A percentile compares a stretch with the other conserved stretches of the same genome.
Evolutionary conservation across 371 early-diverging fungal species (phyloP).

Genomic region (Circinella umbellata): DNA sequence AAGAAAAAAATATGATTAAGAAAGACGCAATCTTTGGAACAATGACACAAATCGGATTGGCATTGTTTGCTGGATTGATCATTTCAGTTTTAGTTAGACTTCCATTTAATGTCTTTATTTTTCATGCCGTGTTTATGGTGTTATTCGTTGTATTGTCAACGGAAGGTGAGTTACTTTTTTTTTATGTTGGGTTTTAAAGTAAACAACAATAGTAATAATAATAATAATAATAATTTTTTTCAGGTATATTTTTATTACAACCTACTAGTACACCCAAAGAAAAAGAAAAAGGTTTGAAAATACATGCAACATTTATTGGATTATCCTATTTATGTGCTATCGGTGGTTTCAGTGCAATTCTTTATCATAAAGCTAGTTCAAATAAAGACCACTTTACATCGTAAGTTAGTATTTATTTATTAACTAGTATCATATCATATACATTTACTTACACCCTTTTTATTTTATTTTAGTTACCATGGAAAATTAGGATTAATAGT

Average conservation of each 20-base stretch:
- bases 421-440: background rate
- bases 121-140: constrained; percentile 23
- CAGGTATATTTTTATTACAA: constrained; percentile 30
- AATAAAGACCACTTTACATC: constrained; percentile 37
- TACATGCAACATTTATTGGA: constrained; percentile 29
- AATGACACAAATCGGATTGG: constrained; percentile 6
- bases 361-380: constrained; percentile 30
- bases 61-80: constrained; percentile 12
- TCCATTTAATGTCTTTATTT: constrained; percentile 18
- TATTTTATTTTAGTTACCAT: constrained; percentile 23
- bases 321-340: constrained; percentile 24
- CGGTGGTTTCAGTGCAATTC: constrained; percentile 30
- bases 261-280: constrained; percentile 24
- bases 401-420: constrained; percentile 7
- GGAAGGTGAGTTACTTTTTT: constrained; percentile 14
- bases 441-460: background rate
- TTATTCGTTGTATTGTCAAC: constrained; percentile 18
- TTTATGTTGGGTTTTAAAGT: background rate
- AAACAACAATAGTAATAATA: background rate
- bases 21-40: constrained; percentile 1
- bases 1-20: too few relatives aligned
- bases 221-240: background rate
- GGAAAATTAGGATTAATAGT: constrained; percentile 32
- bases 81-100: constrained; percentile 19
- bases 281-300: constrained; percentile 26